These are phyloP conservation scores for Mortierella sp. DNA, from an alignment of 371 early-diverging fungal genomes.

Conservation along the genomic window DNA sequence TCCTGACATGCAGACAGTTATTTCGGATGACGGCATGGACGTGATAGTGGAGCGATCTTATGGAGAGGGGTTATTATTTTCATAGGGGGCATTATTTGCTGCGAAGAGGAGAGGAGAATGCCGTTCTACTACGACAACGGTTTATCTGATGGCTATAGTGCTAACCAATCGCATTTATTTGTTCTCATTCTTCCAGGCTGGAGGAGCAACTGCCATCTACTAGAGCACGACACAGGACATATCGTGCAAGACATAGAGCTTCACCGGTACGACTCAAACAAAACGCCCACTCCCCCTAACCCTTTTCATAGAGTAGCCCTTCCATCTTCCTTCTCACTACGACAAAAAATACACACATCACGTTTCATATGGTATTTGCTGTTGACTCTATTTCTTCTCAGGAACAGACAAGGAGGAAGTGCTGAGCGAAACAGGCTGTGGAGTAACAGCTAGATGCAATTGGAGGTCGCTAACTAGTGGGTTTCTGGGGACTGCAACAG, in stretches of 20 bases:
- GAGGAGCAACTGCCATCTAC: constrained; percentile 26
- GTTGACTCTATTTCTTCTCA: neutral
- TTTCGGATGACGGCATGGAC: neutral
- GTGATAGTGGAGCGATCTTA: neutral
- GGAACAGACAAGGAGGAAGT: neutral
- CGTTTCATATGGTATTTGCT: too few species aligned
- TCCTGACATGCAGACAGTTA: neutral
- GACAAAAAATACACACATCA: neutral
- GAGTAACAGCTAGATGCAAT: too few species aligned
- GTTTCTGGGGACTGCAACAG: neutral
- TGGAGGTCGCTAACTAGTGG: too few species aligned
- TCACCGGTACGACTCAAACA: neutral
- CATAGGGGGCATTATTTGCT: neutral
- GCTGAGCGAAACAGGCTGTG: too few species aligned
- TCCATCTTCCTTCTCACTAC: neutral
- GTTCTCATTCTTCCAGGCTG: constrained; percentile 6
- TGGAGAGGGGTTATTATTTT: neutral
- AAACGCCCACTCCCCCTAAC: neutral
- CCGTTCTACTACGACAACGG: neutral
- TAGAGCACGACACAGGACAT: neutral
- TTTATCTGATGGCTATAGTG: neutral
- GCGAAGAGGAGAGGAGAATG: constrained; percentile 32
- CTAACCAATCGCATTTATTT: neutral
- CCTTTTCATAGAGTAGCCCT: neutral
- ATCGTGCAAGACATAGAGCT: neutral